Evolutionary conservation across 495 filamentous ascomycete genomes (phyloP), one percentile per base, ranked within the genome.

Genomic region (Aspergillus campestris): DNA sequence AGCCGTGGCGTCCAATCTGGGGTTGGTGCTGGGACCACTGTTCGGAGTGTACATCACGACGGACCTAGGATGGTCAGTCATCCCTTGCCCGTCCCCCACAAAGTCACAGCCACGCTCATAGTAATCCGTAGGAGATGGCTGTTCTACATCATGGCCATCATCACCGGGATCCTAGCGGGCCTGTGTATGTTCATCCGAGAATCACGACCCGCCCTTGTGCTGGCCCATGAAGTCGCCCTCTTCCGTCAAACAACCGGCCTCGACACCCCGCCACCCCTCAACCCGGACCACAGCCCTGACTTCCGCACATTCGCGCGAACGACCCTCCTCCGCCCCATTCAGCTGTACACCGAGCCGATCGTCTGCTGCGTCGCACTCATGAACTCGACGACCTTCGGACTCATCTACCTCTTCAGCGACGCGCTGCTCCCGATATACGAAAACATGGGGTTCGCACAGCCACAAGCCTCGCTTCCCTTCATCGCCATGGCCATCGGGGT

Each of bases 331-430:
- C 57, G 66, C 0, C 71, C 73, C 1, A 34, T 61, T 0, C 56
- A 59, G n/a, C 59, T 76, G 0, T 66, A 71, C 47, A 61, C 52
- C 14, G 71, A 76, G 32, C 71, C 71, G 1, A 70, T 76, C 15
- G 66, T 76, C 12, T 56, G 70, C 30, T 42, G 63, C 4, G 60
- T 70, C 15, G 51, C 70, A 7, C 51, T 65, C 38, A 64, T 71
- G 48, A 62, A 56, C 3, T 62, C 72, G 4, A 48, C 63, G n/a
- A 61, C 64, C n/a, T 70, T 64, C 52, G 69, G 61, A 0, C 52
- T 74, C 18, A 63, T 76, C 15, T 78, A 75, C 42, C 69, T 77
- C 11, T 75, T 77, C 49, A 71, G 73, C 2, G 71, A 77, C 54
- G 68, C 71, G 6, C 49, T 76, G 0, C 64, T 61, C 0, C 58